phyloP scores from a whole-genome alignment of 306 rosid species.

The Vigna unguiculata region DNA sequence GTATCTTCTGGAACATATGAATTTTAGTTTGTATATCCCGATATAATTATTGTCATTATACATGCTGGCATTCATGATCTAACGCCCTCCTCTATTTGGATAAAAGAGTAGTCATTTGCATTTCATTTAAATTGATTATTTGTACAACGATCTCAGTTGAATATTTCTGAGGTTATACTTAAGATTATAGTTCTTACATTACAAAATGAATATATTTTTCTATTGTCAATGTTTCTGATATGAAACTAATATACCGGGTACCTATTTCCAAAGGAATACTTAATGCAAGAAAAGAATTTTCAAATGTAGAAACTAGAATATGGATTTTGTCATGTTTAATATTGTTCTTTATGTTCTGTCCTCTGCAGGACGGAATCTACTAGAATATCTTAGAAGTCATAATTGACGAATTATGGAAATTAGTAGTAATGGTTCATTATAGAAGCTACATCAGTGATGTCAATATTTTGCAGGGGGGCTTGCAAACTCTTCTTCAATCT shows the following conservation, averaged over 20 bases:
- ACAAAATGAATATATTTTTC: background rate
- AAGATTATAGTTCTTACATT: conserved; percentile 29
- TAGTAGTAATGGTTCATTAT: conserved; percentile 37
- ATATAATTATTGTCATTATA: background rate
- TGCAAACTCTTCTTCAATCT: conserved; percentile 73
- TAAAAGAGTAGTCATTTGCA: background rate
- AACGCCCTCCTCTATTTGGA: background rate
- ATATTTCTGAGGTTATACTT: conserved; percentile 11
- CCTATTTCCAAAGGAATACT: background rate
- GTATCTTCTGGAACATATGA: conserved; percentile 1
- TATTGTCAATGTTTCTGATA: conserved; percentile 25
- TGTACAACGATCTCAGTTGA: conserved; percentile 10
- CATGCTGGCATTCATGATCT: background rate
- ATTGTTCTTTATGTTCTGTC: conserved; percentile 10
- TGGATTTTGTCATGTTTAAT: conserved; percentile 17
- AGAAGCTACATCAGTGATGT: conserved; percentile 41
- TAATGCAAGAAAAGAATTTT: conserved; percentile 23
- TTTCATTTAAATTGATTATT: background rate
- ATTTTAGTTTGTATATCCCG: conserved; percentile 8
- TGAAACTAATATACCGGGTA: background rate
- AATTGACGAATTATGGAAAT: conserved; percentile 32
- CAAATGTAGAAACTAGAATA: conserved; percentile 16
- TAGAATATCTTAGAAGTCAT: background rate
- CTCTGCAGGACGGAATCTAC: background rate
- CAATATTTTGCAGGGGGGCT: conserved; percentile 68